Base-by-base conservation (phyloP, 2,329 filamentous ascomycete genomes). In the Endocalyx cinctus region DNA sequence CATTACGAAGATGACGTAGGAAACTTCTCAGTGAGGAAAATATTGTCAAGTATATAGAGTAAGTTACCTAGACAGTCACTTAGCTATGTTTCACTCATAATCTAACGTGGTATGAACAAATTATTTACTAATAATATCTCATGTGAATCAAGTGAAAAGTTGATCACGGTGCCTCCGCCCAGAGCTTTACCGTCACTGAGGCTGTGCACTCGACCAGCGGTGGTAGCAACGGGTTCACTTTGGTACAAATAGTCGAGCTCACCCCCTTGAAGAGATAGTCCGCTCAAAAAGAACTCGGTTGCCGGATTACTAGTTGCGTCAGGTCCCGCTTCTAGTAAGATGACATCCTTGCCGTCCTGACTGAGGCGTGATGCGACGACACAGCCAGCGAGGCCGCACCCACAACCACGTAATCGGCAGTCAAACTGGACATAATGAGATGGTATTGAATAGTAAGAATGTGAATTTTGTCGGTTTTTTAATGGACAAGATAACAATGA, bases 351-450 rank as follows among this genome's bases (percentile, higher is more conserved):
- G n/a, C 17, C 25, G 26, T 29, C 43, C 28, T 48, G 41, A 15
- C 44, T 45, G 8, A 54, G 40, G 12, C 47, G 50, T 5, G 44
- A 50, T 5, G 50, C 49, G 23, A 53, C 26, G 7, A 43, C 28
- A 17, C 47, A 49, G 7, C 50, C 50, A 1, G 45, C 34, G 6
- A 54, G 25, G n/a, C 52, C 51, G 27, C 51, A 3, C 51, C 51
- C 2, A 54, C 40, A n/a, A 52, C 34, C 8, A 55, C 28, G 16
- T 55, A 52, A 25, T 55, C 50, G 3, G 46, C 43, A 22, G 18
- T 23, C 8, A 33, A n/a, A n/a, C n/a, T n/a, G n/a, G n/a, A n/a
- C n/a, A n/a, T n/a, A n/a, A n/a, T n/a, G n/a, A n/a, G n/a, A n/a
- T n/a, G n/a, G n/a, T n/a, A n/a, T n/a, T n/a, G n/a, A n/a, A n/a